Evolutionary conservation across 176 grass and related monocot species (phyloP), one percentile per base, ranked within the genome.

Genomic region (Pontederia crassipes): DNA sequence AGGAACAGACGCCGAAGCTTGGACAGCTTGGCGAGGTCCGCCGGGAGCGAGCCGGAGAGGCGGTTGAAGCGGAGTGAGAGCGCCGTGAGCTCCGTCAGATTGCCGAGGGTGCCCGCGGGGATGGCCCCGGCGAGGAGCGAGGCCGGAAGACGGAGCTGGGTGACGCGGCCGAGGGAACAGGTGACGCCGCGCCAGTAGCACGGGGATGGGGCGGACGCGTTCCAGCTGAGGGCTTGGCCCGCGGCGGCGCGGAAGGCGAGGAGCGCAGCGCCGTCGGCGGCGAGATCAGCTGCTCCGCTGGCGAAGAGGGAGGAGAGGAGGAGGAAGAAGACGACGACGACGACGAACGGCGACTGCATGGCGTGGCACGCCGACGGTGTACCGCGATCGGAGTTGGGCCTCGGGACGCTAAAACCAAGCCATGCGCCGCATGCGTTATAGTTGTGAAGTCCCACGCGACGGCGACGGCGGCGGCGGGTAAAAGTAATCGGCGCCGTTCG

Each of bases 21-120:
- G n/a, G 52, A 35, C 11, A 55, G 53, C 32, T 11, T n/a, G 5
- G 29, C 9, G 66, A 69, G 29, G 26, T 69, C 66, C 9, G 52
- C 6, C 11, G 52, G 66, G 14, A 69, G 66, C 16, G 66, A 28
- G 8, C 66, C 66, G 16, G 66, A 69, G 24, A 69, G 66, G 53
- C 32, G 29, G 66, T 69, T 69, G 53, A 69, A 55, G 52, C 66
- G 53, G 66, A 69, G 66, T 32, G 52, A 56, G 52, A 69, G 50
- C n/a, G 28, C 3, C 50, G 11, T 12, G 66, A 66, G 64, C 12
- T 47, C 48, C 12, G 64, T 69, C 52, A 69, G 66, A n/a, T 69
- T 69, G 51, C 66, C 66, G 29, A 69, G n/a, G 0, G 66, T 66
- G 28, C 64, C 66, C 4, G 66, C 32, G 3, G 66, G 66, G 16